phyloP scores from a whole-genome alignment of 495 filamentous ascomycete species.

The Neurospora terricola region DNA sequence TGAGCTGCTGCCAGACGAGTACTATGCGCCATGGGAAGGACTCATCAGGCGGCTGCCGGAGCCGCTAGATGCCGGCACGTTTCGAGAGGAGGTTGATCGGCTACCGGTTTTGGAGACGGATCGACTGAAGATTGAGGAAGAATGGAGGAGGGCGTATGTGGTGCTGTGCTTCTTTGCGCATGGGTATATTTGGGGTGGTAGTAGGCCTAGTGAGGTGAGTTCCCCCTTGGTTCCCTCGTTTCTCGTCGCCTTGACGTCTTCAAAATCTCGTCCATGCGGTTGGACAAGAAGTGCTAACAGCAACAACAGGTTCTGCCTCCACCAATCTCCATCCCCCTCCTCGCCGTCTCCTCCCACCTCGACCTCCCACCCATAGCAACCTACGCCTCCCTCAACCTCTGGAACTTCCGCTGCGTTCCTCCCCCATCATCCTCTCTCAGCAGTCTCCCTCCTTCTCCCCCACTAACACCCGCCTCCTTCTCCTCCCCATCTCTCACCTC shows the following conservation, averaged over 20 bases:
- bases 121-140: conserved; percentile 51
- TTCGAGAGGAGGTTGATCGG: conserved; percentile 55
- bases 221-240: neutral
- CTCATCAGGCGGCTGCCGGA: conserved; percentile 58
- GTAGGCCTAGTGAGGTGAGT: conserved; percentile 22
- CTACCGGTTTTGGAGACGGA: conserved; percentile 61
- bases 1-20: conserved; percentile 54
- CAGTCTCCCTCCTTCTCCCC: conserved; percentile 20
- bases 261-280: no score
- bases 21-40: conserved; percentile 75
- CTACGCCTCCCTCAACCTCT: conserved; percentile 78
- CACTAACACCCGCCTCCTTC: neutral
- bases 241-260: no score
- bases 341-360: conserved; percentile 62
- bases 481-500: neutral
- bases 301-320: conserved; percentile 51
- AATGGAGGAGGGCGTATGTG: conserved; percentile 81
- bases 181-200: conserved; percentile 65
- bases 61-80: conserved; percentile 52
- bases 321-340: conserved; percentile 68
- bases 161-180: conserved; percentile 74
- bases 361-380: conserved; percentile 83
- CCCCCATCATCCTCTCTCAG: conserved; percentile 28
- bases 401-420: conserved; percentile 59
- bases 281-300: no score